These are phyloP conservation scores for Nitzschia palea DNA, from an alignment of 108 stramenopile genomes.

Conservation along the genomic window DNA sequence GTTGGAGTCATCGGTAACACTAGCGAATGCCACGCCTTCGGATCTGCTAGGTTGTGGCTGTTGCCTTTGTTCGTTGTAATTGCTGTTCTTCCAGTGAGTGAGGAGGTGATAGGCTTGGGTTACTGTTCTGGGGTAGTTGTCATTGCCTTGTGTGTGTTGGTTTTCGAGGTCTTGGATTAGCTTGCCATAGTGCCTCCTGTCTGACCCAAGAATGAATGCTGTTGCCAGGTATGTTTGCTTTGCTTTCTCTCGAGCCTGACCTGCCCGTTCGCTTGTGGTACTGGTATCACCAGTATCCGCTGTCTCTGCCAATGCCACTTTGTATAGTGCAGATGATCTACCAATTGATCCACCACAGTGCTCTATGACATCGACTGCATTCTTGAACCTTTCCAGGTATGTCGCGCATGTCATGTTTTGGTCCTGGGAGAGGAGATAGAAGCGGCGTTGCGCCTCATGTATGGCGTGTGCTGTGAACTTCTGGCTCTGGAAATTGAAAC, in stretches of 20 bases:
- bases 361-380: slow-evolving; percentile 20
- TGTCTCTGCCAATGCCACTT: no score
- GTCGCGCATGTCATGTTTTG: background rate
- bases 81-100: slow-evolving; percentile 6
- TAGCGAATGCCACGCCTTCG: slow-evolving; percentile 1
- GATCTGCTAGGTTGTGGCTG: slow-evolving; percentile 13
- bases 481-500: slow-evolving; percentile 12
- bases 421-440: slow-evolving; percentile 3
- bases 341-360: background rate
- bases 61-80: background rate
- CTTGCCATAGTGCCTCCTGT: slow-evolving; percentile 13
- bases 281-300: no score
- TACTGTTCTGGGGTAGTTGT: slow-evolving; percentile 36
- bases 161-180: slow-evolving; percentile 25
- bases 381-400: slow-evolving; percentile 19
- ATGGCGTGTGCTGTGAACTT: slow-evolving; percentile 7
- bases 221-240: slow-evolving; percentile 9
- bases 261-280: no score
- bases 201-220: slow-evolving; percentile 15
- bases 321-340: no score
- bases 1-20: background rate
- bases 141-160: slow-evolving; percentile 6
- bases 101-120: slow-evolving; percentile 21
- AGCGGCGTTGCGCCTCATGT: slow-evolving; percentile 10
- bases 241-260: no score